Percentiles rank a stretch among this genome's conserved stretches.
phyloP scores from a whole-genome alignment of 495 filamentous ascomycete genomes.

The Tuber calosporum region DNA sequence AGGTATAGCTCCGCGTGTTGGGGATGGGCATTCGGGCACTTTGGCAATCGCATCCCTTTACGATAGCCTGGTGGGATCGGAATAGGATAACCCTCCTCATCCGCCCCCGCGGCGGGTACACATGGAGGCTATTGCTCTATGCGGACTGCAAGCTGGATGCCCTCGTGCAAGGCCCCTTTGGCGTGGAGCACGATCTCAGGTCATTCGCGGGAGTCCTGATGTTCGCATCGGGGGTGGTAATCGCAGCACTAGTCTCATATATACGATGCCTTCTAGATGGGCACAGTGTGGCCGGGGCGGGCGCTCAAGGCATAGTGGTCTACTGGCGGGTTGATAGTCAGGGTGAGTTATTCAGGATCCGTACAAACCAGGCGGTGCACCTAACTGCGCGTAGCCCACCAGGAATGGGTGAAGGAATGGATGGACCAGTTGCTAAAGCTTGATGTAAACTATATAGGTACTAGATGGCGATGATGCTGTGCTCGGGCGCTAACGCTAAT shows the following conservation, averaged over 20 bases:
- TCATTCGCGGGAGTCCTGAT: neutral
- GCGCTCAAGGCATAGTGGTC: neutral
- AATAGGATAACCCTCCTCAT: conserved; percentile 39
- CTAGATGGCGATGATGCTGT: too few relatives aligned
- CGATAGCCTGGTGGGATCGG: conserved; percentile 43
- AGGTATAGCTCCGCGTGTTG: conserved; percentile 39
- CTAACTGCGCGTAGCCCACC: neutral
- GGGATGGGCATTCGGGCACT: conserved; percentile 36
- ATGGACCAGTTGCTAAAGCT: neutral
- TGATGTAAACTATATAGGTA: neutral
- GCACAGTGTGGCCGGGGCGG: neutral
- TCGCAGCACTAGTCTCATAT: neutral
- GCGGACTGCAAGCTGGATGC: too few relatives aligned
- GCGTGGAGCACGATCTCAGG: neutral
- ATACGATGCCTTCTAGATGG: neutral
- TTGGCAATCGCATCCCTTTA: conserved; percentile 43
- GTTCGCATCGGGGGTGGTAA: conserved; percentile 1
- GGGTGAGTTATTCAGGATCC: neutral
- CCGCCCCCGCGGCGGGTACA: conserved; percentile 42
- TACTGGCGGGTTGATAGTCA: neutral
- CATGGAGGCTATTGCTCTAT: conserved; percentile 24
- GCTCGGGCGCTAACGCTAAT: too few relatives aligned
- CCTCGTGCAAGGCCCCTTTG: neutral
- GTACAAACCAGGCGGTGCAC: too few relatives aligned
- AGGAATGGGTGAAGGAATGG: conserved; percentile 9